These are phyloP conservation scores for Lentinus tigrinus DNA, from an alignment of 768 basidiomycete genomes.

Conservation along the genomic window DNA sequence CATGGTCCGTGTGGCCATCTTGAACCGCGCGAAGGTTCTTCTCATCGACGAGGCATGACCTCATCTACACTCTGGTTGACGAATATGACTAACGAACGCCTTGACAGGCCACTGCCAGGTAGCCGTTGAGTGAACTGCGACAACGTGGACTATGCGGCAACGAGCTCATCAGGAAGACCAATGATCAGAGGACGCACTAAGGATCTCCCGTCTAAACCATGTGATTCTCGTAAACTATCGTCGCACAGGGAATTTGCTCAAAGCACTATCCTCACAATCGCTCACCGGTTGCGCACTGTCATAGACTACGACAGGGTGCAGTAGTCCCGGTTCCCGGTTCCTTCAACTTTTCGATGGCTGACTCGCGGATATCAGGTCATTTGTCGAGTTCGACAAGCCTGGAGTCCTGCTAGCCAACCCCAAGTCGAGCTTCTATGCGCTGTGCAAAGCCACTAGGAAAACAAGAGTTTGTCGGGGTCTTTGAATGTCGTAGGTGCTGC, in stretches of 20 bases:
- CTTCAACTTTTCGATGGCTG: too few relatives aligned
- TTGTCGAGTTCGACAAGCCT: slow-evolving; percentile 74
- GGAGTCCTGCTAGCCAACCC: slow-evolving; percentile 50
- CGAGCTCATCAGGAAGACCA: slow-evolving; percentile 79
- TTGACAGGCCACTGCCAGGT: slow-evolving; percentile 75
- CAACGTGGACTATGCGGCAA: slow-evolving; percentile 82
- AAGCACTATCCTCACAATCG: slow-evolving; percentile 80
- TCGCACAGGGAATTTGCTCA: slow-evolving; percentile 64
- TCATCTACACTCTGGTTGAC: too few relatives aligned
- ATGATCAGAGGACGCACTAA: slow-evolving; percentile 55
- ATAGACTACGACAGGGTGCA: slow-evolving; percentile 81
- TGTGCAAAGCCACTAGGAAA: slow-evolving; percentile 78
- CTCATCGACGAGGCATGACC: slow-evolving; percentile 74
- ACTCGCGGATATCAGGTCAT: slow-evolving; percentile 21
- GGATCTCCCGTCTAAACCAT: slow-evolving; percentile 50
- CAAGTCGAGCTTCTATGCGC: slow-evolving; percentile 56
- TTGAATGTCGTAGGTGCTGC: not conserved
- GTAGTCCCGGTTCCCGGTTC: slow-evolving; percentile 25
- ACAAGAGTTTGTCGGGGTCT: slow-evolving; percentile 52
- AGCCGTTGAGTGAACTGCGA: not conserved
- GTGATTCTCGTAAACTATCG: not conserved
- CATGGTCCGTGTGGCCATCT: slow-evolving; percentile 85
- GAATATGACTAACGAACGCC: too few relatives aligned
- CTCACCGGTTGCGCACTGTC: slow-evolving; percentile 75
- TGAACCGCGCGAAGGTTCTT: slow-evolving; percentile 71